phyloP scores from a whole-genome alignment of 768 basidiomycete species.

The Leucosporidium scottii region DNA sequence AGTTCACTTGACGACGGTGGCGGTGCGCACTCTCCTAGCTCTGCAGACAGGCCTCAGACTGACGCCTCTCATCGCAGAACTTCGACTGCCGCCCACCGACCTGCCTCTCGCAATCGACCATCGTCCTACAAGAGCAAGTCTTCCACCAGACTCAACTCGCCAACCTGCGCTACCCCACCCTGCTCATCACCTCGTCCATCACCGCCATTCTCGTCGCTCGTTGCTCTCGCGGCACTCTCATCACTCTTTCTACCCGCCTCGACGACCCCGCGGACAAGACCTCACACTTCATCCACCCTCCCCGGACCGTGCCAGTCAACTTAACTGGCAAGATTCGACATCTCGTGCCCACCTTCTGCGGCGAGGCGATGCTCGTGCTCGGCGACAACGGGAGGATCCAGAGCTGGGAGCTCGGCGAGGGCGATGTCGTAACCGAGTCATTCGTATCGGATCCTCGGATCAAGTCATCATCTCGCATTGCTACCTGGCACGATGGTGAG shows the following conservation, averaged over 20 bases:
- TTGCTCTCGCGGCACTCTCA: conserved; percentile 4
- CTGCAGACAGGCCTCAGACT: neutral
- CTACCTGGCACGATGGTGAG: conserved; percentile 20
- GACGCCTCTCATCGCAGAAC: conserved; percentile 6
- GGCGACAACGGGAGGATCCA: conserved; percentile 14
- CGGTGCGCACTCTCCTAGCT: too few species aligned
- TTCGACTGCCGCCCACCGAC: conserved; percentile 33
- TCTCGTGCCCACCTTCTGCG: neutral
- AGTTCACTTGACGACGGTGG: conserved; percentile 14
- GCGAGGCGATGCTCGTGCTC: neutral
- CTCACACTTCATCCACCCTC: neutral
- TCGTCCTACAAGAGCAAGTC: neutral
- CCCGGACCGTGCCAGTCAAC: neutral
- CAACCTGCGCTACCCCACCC: conserved; percentile 11
- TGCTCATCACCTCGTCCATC: conserved; percentile 4
- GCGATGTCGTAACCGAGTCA: neutral
- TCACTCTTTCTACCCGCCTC: neutral
- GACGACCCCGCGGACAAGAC: neutral
- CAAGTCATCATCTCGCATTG: neutral
- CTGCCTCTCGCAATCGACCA: conserved; percentile 21
- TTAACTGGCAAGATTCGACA: conserved; percentile 5
- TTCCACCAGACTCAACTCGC: neutral
- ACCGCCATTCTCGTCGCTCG: conserved; percentile 12
- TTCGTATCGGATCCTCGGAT: neutral
- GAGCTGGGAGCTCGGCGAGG: conserved; percentile 17